phyloP scores from a whole-genome alignment of 176 grass and related monocot species.

The Alopecurus myosuroides region DNA sequence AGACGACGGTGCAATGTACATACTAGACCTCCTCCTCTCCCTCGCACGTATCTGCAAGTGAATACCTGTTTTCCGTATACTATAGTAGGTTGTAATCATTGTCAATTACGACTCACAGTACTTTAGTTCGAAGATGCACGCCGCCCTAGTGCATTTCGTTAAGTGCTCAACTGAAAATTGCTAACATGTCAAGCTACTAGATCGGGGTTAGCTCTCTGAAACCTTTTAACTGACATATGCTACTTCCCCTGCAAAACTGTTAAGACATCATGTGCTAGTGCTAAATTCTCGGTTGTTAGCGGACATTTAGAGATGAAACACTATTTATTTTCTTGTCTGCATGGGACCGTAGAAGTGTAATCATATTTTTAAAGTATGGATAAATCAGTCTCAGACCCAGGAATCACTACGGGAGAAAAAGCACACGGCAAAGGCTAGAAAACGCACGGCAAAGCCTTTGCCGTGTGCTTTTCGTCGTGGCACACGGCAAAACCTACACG shows the following conservation, averaged over 20 bases:
- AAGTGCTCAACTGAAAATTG: neutral
- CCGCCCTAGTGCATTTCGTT: neutral
- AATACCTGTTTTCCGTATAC: neutral
- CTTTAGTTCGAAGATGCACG: neutral
- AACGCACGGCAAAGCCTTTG: too few relatives aligned
- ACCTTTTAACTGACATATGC: too few relatives aligned
- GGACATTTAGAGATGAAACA: neutral
- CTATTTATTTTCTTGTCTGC: neutral
- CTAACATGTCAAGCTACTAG: neutral
- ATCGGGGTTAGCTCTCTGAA: neutral
- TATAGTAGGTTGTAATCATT: too few relatives aligned
- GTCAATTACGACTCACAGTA: neutral
- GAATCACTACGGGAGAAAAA: too few relatives aligned
- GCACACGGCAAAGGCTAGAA: too few relatives aligned
- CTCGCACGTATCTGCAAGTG: neutral
- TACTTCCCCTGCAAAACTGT: neutral
- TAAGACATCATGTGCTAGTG: neutral
- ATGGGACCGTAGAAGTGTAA: neutral
- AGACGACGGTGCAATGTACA: constrained; percentile 42
- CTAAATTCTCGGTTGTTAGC: neutral
- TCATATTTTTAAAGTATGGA: neutral
- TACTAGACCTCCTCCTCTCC: neutral
- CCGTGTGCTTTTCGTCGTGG: too few relatives aligned
- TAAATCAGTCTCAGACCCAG: neutral
- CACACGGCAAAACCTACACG: too few relatives aligned